Conservation (phyloP, 2,329 filamentous ascomycete genomes). For the Sporothrix pseudoabietina region DNA sequence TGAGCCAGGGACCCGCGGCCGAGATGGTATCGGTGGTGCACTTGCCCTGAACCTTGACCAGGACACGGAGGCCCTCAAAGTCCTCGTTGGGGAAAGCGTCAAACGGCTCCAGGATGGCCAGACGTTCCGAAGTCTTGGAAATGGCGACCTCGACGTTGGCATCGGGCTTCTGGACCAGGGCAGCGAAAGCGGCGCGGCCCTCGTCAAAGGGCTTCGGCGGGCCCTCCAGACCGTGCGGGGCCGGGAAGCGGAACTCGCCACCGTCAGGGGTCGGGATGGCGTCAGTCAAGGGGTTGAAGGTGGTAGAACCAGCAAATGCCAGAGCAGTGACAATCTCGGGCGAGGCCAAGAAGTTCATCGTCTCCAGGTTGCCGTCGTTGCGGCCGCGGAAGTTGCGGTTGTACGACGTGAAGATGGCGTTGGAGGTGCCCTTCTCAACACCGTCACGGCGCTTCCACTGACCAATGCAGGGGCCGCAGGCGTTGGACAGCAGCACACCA, state of each 20-base stretch:
- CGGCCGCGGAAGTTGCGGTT: conserved; percentile 98
- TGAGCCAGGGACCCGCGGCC: conserved; percentile 93
- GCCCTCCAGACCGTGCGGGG: conserved; percentile 70
- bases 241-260: conserved; percentile 78
- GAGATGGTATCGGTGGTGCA: conserved; percentile 99
- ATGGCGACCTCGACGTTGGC: conserved; percentile 72
- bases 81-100: conserved; percentile 76
- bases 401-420: conserved; percentile 95
- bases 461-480: conserved; percentile 90
- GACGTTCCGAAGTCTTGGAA: conserved; percentile 81
- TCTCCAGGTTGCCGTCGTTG: conserved; percentile 94
- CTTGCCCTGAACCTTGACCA: conserved; percentile 96
- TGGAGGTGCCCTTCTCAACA: conserved; percentile 78
- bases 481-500: conserved; percentile 88
- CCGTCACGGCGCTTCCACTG: conserved; percentile 94
- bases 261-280: conserved; percentile 77
- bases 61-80: conserved; percentile 74
- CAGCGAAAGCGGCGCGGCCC: conserved; percentile 73
- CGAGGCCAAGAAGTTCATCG: conserved; percentile 98
- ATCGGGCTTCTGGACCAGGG: conserved; percentile 72
- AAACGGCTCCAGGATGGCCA: conserved; percentile 91
- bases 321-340: conserved; percentile 97
- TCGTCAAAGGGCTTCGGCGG: conserved; percentile 69
- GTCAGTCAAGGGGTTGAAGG: conserved; percentile 95
- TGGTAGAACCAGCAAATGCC: conserved; percentile 87